Evolutionary conservation across 345 rosid species (phyloP), one percentile per base, ranked within the genome.

Genomic region (Acer saccharum): DNA sequence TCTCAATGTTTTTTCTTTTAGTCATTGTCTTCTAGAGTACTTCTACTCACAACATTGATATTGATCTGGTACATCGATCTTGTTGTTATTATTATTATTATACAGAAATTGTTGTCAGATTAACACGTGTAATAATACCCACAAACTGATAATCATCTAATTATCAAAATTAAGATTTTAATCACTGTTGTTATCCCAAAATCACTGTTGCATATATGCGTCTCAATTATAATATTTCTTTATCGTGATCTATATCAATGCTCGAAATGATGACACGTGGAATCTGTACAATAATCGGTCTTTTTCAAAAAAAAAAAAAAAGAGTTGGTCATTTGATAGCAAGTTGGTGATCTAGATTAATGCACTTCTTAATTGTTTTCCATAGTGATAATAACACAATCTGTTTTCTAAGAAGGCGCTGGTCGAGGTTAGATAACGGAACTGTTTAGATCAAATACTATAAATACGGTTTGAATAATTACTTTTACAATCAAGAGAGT

Each of bases 111-210:
- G 1, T 16, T 11, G 43, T 1, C 25, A 16, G 76, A 23, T 23
- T 61, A 43, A 73, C 68, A 73, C 58, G 57, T 73, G 76, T 73
- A 73, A 60, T 12, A 16, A 60, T 7, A 20, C 39, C 5, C 10
- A 44, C 25, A 11, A 27, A 65, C 46, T 10, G 43, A 14, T 64
- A 11, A 58, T 2, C 7, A 21, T 41, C 55, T 41, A 39, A 60
- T 60, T 72, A 58, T 58, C 35, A 39, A 14, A 17, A 16, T 50
- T 25, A n/a, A 50, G 14, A 69, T 16, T 14, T 54, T 54, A 54
- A 54, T 54, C n/a, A 50, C 61, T 69, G 61, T 25, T 72, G n/a
- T 35, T 27, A 16, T 58, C 66, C 65, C 10, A 32, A 72, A 12
- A 6, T 13, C 76, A 60, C 55, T 60, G 29, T 70, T 14, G 62